Conservation (phyloP, 2,329 filamentous ascomycete genomes). For the Arachnomyces sp. region DNA sequence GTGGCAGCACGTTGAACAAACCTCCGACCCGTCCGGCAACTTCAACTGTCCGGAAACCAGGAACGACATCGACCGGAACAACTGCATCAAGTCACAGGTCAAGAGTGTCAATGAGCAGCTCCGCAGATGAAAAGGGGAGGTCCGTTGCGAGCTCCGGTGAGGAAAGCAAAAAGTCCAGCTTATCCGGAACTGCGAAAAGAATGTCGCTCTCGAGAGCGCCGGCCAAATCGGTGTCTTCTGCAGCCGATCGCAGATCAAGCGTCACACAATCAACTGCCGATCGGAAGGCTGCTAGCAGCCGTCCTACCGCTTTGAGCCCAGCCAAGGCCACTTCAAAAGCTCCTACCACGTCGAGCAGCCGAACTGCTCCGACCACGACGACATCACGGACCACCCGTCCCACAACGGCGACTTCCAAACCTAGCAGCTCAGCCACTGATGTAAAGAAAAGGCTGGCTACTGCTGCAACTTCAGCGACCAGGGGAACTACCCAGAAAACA, state of each 20-base stretch:
- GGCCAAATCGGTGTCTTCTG: constrained; percentile 24
- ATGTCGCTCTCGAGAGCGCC: constrained; percentile 34
- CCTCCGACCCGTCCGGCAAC: constrained; percentile 37
- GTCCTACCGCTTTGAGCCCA: constrained; percentile 23
- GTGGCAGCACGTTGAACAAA: constrained; percentile 35
- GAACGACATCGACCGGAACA: constrained; percentile 22
- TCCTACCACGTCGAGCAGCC: constrained; percentile 14
- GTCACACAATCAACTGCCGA: constrained; percentile 28
- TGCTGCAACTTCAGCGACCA: constrained; percentile 6
- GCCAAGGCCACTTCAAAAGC: constrained; percentile 22
- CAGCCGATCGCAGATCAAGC: constrained; percentile 31
- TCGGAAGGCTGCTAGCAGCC: constrained; percentile 22
- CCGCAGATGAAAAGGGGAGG: constrained; percentile 35
- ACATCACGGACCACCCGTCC: constrained; percentile 6
- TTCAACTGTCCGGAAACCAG: constrained; percentile 27
- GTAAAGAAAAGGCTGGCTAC: constrained; percentile 1
- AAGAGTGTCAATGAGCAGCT: constrained; percentile 36
- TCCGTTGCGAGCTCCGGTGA: constrained; percentile 38
- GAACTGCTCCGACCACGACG: constrained; percentile 15
- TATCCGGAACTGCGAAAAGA: constrained; percentile 37
- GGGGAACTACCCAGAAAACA: constrained; percentile 9
- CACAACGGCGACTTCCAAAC: neutral
- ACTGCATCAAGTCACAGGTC: constrained; percentile 33
- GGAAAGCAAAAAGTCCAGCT: constrained; percentile 32
- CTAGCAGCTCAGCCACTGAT: neutral